phyloP scores from a whole-genome alignment of 1,284 basidiomycete genomes.

The Cerrena zonata region DNA sequence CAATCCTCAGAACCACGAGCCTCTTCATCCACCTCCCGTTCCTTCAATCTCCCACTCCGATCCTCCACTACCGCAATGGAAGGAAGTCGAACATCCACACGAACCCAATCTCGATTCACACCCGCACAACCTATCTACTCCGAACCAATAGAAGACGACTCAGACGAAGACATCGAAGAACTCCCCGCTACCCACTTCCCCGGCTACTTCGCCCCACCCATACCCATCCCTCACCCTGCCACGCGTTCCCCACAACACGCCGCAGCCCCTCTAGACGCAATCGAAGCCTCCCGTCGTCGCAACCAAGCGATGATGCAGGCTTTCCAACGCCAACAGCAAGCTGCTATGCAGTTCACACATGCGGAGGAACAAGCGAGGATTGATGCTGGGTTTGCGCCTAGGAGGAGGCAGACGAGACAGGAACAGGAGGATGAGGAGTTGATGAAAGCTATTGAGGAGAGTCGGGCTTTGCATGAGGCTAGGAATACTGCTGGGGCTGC shows the following conservation, averaged over 20 bases:
- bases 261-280: slow-evolving; percentile 40
- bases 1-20: no score
- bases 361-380: slow-evolving; percentile 37
- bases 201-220: neutral
- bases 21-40: neutral
- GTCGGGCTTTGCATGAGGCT: slow-evolving; percentile 43
- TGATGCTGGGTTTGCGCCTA: slow-evolving; percentile 14
- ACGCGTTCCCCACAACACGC: slow-evolving; percentile 1
- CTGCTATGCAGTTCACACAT: slow-evolving; percentile 55
- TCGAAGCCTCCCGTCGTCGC: slow-evolving; percentile 62
- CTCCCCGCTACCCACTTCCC: slow-evolving; percentile 1
- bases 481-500: slow-evolving; percentile 23
- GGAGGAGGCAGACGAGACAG: slow-evolving; percentile 19
- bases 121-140: neutral
- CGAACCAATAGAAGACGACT: slow-evolving; percentile 7
- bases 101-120: neutral
- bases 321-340: slow-evolving; percentile 65
- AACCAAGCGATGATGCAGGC: slow-evolving; percentile 57
- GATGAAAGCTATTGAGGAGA: slow-evolving; percentile 62
- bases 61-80: neutral
- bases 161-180: slow-evolving; percentile 15
- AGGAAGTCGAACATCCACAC: neutral
- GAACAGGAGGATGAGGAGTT: slow-evolving; percentile 56
- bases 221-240: neutral
- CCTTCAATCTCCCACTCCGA: slow-evolving; percentile 2